Evolutionary conservation across 2,329 filamentous ascomycete species (phyloP).

Genomic region (Diplodia intermedia): DNA sequence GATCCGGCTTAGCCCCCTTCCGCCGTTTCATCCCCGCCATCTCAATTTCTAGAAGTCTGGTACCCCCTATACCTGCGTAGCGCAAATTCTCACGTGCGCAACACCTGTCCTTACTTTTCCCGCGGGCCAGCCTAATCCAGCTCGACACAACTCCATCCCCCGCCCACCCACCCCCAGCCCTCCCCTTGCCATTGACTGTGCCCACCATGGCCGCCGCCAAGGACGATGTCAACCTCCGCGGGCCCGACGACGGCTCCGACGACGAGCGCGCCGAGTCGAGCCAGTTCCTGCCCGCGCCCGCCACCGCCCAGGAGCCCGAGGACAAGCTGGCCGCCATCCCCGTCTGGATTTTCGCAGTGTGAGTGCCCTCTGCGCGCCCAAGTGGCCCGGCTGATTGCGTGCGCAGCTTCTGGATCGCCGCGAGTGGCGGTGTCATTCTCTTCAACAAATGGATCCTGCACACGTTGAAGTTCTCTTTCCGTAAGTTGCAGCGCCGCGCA

Average conservation of each 20-base stretch:
- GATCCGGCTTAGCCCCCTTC: not conserved
- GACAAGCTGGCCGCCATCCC: slow-evolving; percentile 1
- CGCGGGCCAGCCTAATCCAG: not conserved
- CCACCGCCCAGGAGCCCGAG: not conserved
- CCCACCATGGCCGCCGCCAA: not conserved
- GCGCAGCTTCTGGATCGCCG: slow-evolving; percentile 72
- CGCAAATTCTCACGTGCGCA: not conserved
- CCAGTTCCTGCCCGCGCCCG: not conserved
- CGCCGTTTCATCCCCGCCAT: slow-evolving; percentile 2
- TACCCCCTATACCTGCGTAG: slow-evolving; percentile 1
- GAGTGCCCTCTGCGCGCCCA: not conserved
- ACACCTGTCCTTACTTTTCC: slow-evolving; percentile 4
- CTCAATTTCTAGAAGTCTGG: not conserved
- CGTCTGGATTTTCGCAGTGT: not conserved
- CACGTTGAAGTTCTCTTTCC: slow-evolving; percentile 72
- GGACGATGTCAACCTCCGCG: slow-evolving; percentile 11
- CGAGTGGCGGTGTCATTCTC: slow-evolving; percentile 93
- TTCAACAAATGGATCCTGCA: slow-evolving; percentile 99
- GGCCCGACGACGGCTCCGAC: not conserved
- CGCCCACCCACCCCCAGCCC: not conserved
- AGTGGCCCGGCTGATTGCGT: not conserved
- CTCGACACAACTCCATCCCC: not conserved
- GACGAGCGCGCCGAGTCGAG: not conserved
- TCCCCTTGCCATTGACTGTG: too few relatives aligned
- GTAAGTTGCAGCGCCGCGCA: slow-evolving; percentile 58